Conservation (phyloP, 805 yeast genomes). For the Monosporozyma solicola region DNA sequence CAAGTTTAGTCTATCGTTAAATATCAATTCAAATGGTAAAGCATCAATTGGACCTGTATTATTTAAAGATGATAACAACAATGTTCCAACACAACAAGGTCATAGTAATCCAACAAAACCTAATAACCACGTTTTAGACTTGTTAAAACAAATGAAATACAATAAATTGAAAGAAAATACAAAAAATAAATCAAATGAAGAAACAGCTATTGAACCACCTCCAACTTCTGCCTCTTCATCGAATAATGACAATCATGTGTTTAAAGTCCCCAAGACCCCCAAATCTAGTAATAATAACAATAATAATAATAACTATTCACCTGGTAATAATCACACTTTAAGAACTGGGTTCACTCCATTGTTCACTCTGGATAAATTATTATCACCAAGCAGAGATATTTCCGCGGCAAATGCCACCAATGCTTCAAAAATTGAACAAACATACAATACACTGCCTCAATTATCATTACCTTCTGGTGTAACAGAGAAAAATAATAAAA, state of each 20-base stretch:
- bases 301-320: not conserved
- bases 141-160: slow-evolving; percentile 22
- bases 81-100: not conserved
- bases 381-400: not conserved
- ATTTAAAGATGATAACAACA: not conserved
- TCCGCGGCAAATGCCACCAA: not conserved
- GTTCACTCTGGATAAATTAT: not conserved
- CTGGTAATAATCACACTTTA: not conserved
- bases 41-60: slow-evolving; percentile 19
- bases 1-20: slow-evolving; percentile 18
- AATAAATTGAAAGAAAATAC: not conserved
- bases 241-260: not conserved
- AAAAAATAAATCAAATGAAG: not conserved
- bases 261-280: slow-evolving; percentile 1
- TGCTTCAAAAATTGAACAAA: not conserved
- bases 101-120: slow-evolving; percentile 14
- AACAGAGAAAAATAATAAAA: not conserved
- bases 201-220: not conserved
- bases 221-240: slow-evolving; percentile 1
- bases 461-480: not conserved
- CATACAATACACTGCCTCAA: not conserved
- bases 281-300: not conserved
- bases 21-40: slow-evolving; percentile 25
- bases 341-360: not conserved
- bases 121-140: slow-evolving; percentile 13